phyloP scores from a whole-genome alignment of 306 rosid genomes.

The Datisca glomerata region DNA sequence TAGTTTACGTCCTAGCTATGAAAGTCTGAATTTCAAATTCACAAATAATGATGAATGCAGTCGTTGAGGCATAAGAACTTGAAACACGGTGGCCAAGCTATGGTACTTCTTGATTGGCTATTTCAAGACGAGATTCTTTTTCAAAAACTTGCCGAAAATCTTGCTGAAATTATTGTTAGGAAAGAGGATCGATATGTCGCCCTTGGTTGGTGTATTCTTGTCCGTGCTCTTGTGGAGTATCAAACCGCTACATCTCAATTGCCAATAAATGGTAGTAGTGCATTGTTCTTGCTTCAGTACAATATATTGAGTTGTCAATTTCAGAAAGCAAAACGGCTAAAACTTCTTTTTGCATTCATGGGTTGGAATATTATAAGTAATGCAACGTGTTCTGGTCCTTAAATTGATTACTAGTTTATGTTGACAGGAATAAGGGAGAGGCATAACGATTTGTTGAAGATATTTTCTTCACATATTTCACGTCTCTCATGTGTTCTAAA shows the following conservation, averaged over 20 bases:
- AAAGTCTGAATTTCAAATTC: not conserved
- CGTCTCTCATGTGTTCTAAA: slow-evolving; percentile 30
- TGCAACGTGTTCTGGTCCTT: not conserved
- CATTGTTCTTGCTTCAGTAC: not conserved
- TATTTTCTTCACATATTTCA: slow-evolving; percentile 34
- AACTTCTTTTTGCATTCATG: not conserved
- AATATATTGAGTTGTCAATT: no score
- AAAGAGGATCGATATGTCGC: slow-evolving; percentile 60
- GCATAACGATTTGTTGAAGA: slow-evolving; percentile 45
- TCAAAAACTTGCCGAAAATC: slow-evolving; percentile 29
- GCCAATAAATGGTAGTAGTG: slow-evolving; percentile 34
- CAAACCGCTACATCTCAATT: slow-evolving; percentile 30
- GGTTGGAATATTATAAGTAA: not conserved
- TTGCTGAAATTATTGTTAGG: slow-evolving; percentile 34
- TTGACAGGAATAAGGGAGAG: slow-evolving; percentile 58
- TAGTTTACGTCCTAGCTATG: no score
- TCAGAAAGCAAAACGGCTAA: no score
- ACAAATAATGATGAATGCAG: slow-evolving; percentile 28
- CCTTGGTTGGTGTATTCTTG: slow-evolving; percentile 76
- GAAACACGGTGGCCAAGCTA: slow-evolving; percentile 51
- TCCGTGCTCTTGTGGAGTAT: slow-evolving; percentile 45
- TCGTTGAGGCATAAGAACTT: slow-evolving; percentile 46
- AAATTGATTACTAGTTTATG: not conserved
- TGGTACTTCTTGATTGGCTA: slow-evolving; percentile 68
- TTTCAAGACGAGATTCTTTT: slow-evolving; percentile 61